Evolutionary conservation across 768 basidiomycete genomes (phyloP).

Genomic region (Lactarius hatsudake): DNA sequence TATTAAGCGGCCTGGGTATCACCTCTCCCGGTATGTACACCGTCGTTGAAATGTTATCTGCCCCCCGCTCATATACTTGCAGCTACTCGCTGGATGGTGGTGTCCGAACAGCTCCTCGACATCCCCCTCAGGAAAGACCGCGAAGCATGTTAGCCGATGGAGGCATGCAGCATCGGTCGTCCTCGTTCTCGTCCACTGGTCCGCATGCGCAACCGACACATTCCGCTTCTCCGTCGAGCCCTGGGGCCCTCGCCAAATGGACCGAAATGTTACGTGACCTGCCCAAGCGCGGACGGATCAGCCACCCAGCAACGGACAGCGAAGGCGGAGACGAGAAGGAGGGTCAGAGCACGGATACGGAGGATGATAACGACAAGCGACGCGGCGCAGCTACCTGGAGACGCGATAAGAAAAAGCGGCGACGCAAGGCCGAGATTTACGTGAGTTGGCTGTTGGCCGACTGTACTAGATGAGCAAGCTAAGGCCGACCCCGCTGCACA

Average conservation of each 20-base stretch:
- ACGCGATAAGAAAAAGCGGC: constrained; percentile 42
- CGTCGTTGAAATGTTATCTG: neutral
- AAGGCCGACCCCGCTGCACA: constrained; percentile 30
- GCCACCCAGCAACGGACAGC: constrained; percentile 32
- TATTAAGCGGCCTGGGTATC: constrained; percentile 60
- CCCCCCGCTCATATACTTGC: neutral
- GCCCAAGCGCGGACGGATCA: constrained; percentile 33
- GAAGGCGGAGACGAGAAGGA: constrained; percentile 34
- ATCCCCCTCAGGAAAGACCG: constrained; percentile 1
- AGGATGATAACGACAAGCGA: constrained; percentile 18
- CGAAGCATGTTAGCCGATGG: constrained; percentile 27
- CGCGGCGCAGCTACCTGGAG: constrained; percentile 35
- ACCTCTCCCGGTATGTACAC: constrained; percentile 53
- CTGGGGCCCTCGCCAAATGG: constrained; percentile 32
- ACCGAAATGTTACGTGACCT: constrained; percentile 41
- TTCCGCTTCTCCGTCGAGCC: neutral
- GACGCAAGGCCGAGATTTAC: constrained; percentile 66
- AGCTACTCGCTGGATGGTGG: constrained; percentile 34
- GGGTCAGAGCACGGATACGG: constrained; percentile 25
- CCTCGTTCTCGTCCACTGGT: neutral
- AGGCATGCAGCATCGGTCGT: neutral
- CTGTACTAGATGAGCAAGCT: neutral
- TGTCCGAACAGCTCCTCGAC: constrained; percentile 15
- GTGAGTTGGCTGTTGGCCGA: constrained; percentile 42
- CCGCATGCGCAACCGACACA: neutral